Base-by-base conservation (phyloP, 148 eudicot species). In the Heliosperma pusillum region DNA sequence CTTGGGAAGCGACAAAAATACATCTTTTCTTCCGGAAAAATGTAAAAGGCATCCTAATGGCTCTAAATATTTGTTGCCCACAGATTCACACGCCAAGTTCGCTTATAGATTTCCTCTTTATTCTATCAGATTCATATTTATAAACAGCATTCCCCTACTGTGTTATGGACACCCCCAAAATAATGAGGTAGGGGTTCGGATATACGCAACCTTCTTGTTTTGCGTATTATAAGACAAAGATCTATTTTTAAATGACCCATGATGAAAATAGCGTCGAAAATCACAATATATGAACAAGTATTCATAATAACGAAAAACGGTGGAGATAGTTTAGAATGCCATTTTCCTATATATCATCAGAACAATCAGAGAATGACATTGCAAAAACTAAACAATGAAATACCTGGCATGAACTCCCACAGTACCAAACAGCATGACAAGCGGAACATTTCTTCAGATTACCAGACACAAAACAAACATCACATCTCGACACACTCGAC, bases 371-470 rank as follows among this genome's bases (percentile, higher is more conserved):
- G 47, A 24, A 10, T n/a, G 40, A 44, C 8, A 22, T 8, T 22
- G 9, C 17, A 15, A 11, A 53, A 66, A 22, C 12, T 21, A 57
- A 61, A 25, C 45, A 53, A 7, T 0, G 21, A 20, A 61, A 44
- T 86, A 94, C 98, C 98, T 94, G 98, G 78, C 98, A 94, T 36
- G 81, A 78, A 79, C 86, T 90, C 75, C 92, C 87, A 77, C 98
- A 95, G 74, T 95, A 95, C 84, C 88, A 92, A 76, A 92, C 97
- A 82, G 81, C 85, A 55, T 83, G 97, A 77, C 98, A 95, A 82
- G 89, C 86, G 3, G 98, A 89, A 78, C 98, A 95, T 73, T 85
- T 92, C 80, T 90, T 92, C 55, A 92, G 71, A 78, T 81, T 84
- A 75, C 40, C 83, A 69, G 88, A 79, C 19, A 68, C 68, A 73